A percentile compares a stretch with the other conserved stretches of the same genome.
phyloP scores from a whole-genome alignment of 2,329 filamentous ascomycete genomes.

The Zymoseptoria ardabiliae region DNA sequence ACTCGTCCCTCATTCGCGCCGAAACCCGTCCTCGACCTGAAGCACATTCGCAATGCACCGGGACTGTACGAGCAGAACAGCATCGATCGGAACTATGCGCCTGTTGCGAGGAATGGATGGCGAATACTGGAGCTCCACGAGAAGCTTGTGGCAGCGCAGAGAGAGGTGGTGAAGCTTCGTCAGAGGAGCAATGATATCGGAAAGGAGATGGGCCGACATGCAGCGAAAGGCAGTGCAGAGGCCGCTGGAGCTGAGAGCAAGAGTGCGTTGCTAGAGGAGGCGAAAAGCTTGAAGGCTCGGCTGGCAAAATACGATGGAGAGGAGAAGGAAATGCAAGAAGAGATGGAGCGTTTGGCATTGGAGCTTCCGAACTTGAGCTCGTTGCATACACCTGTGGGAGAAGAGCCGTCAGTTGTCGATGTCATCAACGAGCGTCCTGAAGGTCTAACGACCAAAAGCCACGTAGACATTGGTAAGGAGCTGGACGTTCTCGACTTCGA shows the following conservation, averaged over 20 bases:
- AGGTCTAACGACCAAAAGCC: conserved; percentile 14
- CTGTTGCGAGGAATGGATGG: conserved; percentile 45
- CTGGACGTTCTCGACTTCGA: conserved; percentile 89
- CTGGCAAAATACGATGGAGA: conserved; percentile 54
- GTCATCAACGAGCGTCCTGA: conserved; percentile 66
- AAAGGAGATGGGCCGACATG: conserved; percentile 39
- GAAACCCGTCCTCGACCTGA: conserved; percentile 73
- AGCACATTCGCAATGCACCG: conserved; percentile 80
- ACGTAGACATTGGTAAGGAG: conserved; percentile 72
- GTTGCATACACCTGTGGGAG: conserved; percentile 63
- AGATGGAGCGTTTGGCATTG: conserved; percentile 17
- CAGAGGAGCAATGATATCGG: conserved; percentile 61
- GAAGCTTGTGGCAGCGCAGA: conserved; percentile 46
- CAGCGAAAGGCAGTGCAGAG: conserved; percentile 27
- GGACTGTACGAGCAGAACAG: conserved; percentile 77
- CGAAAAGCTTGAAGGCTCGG: conserved; percentile 55
- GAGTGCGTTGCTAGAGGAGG: conserved; percentile 52
- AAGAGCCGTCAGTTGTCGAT: conserved; percentile 56
- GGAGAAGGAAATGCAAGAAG: conserved; percentile 47
- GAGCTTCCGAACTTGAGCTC: conserved; percentile 71
- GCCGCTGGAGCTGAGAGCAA: conserved; percentile 1
- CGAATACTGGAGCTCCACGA: conserved; percentile 46
- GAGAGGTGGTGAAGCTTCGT: conserved; percentile 52
- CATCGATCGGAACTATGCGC: conserved; percentile 71
- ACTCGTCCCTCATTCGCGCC: conserved; percentile 64